Evolutionary conservation across 306 rosid genomes (phyloP).

Genomic region (Adenanthera pavonina): DNA sequence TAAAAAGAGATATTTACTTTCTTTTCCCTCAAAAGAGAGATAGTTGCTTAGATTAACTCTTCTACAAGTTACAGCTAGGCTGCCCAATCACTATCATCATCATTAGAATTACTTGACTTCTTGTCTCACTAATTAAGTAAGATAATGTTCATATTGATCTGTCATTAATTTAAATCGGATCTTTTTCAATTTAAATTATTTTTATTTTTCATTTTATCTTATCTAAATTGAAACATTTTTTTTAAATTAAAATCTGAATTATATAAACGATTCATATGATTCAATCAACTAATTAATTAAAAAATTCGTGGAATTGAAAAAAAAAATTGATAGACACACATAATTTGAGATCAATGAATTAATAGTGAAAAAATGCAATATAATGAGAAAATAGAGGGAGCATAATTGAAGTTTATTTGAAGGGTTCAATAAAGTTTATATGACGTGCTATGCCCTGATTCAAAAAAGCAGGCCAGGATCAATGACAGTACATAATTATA

Average conservation of each 20-base stretch:
- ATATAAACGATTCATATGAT: too few species aligned
- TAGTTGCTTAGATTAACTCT: neutral
- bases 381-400: neutral
- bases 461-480: neutral
- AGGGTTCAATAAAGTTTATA: neutral
- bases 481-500: too few species aligned
- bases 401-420: too few species aligned
- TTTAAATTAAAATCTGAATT: too few species aligned
- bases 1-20: too few species aligned
- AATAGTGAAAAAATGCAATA: neutral
- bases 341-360: neutral
- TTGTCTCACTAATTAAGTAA: neutral
- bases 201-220: neutral
- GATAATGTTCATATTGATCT: neutral
- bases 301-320: neutral
- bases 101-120: neutral
- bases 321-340: neutral
- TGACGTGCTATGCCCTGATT: conserved; percentile 30
- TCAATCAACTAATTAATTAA: too few species aligned
- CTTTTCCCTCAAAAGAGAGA: too few species aligned
- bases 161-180: neutral
- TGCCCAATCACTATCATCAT: neutral
- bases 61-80: neutral
- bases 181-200: neutral
- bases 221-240: too few species aligned